phyloP scores from a whole-genome alignment of 2,329 filamentous ascomycete genomes.

The Fusarium nanum region DNA sequence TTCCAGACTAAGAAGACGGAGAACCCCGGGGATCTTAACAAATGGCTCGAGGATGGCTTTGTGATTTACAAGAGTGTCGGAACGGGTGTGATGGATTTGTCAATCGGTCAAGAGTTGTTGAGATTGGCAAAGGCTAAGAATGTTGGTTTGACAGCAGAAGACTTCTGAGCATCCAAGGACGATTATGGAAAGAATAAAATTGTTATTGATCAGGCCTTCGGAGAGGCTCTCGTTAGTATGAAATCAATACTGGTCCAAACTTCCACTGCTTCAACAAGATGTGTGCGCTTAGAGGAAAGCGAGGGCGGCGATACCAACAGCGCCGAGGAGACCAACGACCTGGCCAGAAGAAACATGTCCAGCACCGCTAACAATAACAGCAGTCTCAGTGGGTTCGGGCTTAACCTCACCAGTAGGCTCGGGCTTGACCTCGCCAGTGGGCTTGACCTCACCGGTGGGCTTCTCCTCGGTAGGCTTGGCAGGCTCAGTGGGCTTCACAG shows the following conservation, averaged over 20 bases:
- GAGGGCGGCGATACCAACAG: slow-evolving; percentile 10
- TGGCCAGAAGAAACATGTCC: neutral
- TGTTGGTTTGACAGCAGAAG: slow-evolving; percentile 56
- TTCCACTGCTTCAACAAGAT: neutral
- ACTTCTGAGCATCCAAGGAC: slow-evolving; percentile 26
- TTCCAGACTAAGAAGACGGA: slow-evolving; percentile 48
- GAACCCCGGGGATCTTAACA: slow-evolving; percentile 52
- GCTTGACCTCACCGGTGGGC: neutral
- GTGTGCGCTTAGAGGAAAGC: slow-evolving; percentile 3
- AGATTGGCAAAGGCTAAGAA: slow-evolving; percentile 64
- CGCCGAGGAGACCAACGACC: neutral
- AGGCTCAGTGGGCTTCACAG: slow-evolving; percentile 7
- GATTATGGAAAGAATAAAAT: fast-evolving
- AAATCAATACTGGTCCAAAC: neutral
- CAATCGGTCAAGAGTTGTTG: slow-evolving; percentile 69
- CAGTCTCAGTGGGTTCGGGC: slow-evolving; percentile 1
- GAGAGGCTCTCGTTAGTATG: neutral
- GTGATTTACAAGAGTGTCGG: slow-evolving; percentile 78
- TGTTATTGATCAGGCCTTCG: neutral
- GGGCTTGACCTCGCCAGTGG: neutral
- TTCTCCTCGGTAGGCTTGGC: neutral
- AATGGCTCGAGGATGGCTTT: slow-evolving; percentile 72
- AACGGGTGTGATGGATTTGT: slow-evolving; percentile 75
- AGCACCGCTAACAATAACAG: slow-evolving; percentile 17
- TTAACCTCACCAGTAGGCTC: neutral